Percentiles rank a stretch among this genome's conserved stretches.
These are phyloP conservation scores for Pseudogymnoascus destructans DNA, from an alignment of 2,329 filamentous ascomycete species.

Conservation along the genomic window DNA sequence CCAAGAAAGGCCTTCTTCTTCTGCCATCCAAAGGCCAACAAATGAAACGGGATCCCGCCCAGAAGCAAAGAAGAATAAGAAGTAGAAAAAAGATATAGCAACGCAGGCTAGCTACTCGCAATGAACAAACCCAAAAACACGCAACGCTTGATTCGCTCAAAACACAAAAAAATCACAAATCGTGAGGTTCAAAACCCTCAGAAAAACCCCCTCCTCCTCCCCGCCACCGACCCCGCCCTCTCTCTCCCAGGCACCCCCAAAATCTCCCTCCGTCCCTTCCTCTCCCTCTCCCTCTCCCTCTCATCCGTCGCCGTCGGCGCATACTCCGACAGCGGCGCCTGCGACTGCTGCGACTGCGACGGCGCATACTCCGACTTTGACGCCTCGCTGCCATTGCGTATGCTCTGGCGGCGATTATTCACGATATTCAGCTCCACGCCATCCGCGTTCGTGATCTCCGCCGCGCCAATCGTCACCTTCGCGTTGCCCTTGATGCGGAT, in stretches of 20 bases:
- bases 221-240: neutral
- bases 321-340: neutral
- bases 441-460: constrained; percentile 45
- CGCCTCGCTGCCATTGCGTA: constrained; percentile 37
- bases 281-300: neutral
- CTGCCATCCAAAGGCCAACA: neutral
- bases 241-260: neutral
- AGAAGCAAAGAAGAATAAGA: neutral
- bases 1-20: neutral
- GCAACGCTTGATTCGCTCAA: neutral
- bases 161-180: neutral
- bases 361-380: neutral
- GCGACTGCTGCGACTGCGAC: neutral
- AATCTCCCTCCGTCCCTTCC: neutral
- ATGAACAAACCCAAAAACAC: neutral
- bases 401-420: constrained; percentile 28
- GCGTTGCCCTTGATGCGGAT: constrained; percentile 45
- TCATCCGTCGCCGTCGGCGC: neutral
- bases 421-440: constrained; percentile 46
- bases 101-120: neutral
- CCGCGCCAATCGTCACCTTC: constrained; percentile 41
- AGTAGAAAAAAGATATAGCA: neutral
- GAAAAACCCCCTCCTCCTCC: neutral
- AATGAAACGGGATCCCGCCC: neutral
- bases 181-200: neutral